Evolutionary conservation across 2,329 filamentous ascomycete species (phyloP).

Genomic region (Fusarium graminum): DNA sequence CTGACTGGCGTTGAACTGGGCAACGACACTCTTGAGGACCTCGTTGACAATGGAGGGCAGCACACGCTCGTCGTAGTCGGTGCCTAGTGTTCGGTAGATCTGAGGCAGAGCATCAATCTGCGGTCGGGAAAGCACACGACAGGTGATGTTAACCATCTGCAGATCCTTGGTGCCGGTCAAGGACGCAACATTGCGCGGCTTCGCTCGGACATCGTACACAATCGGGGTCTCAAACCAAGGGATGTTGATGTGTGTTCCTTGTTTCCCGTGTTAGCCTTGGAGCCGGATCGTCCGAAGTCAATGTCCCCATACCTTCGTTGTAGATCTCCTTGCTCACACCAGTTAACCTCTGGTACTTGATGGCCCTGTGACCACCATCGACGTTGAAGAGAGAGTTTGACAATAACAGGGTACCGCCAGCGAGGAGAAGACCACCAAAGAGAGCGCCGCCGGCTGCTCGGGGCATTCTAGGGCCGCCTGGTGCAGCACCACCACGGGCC

Average conservation of each 20-base stretch:
- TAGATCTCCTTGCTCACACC: slow-evolving; percentile 98
- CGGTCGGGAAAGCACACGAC: slow-evolving; percentile 95
- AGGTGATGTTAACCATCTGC: slow-evolving; percentile 99
- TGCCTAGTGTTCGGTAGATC: slow-evolving; percentile 95
- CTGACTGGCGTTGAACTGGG: slow-evolving; percentile 98
- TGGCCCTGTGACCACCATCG: slow-evolving; percentile 97
- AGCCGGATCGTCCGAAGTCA: slow-evolving; percentile 31
- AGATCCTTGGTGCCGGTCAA: slow-evolving; percentile 98
- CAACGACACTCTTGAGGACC: slow-evolving; percentile 97
- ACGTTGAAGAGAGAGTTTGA: slow-evolving; percentile 81
- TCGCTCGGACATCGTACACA: slow-evolving; percentile 97
- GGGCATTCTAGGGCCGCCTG: slow-evolving; percentile 59
- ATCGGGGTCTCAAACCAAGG: slow-evolving; percentile 98
- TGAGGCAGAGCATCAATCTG: slow-evolving; percentile 90
- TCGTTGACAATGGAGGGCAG: slow-evolving; percentile 98
- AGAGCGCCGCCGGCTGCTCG: slow-evolving; percentile 58
- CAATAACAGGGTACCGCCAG: slow-evolving; percentile 64
- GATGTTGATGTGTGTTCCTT: slow-evolving; percentile 91
- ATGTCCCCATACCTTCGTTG: slow-evolving; percentile 76
- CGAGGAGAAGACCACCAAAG: slow-evolving; percentile 59
- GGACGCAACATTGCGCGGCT: slow-evolving; percentile 95
- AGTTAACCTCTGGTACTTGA: slow-evolving; percentile 94
- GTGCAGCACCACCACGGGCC: slow-evolving; percentile 59
- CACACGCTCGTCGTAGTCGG: slow-evolving; percentile 96
- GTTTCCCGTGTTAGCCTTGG: slow-evolving; percentile 31